Evolutionary conservation across 495 filamentous ascomycete genomes (phyloP).

Genomic region (Penicillium simplicissimum): DNA sequence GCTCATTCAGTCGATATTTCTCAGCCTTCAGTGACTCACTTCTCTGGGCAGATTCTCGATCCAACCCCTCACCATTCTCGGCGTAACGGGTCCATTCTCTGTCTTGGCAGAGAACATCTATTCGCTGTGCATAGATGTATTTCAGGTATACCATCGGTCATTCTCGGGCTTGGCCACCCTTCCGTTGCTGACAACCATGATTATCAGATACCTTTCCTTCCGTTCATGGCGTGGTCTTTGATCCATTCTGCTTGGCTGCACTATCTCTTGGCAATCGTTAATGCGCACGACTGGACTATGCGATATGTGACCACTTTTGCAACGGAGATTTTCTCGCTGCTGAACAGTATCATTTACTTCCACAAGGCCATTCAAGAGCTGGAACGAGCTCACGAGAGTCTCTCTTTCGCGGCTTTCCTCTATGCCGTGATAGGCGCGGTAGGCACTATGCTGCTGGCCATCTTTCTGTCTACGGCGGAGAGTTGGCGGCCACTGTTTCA

Average conservation of each 20-base stretch:
- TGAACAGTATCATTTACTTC: slow-evolving; percentile 76
- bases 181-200: neutral
- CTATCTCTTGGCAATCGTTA: slow-evolving; percentile 67
- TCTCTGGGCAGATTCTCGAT: slow-evolving; percentile 53
- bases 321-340: slow-evolving; percentile 69
- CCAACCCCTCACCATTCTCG: slow-evolving; percentile 71
- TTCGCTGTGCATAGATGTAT: slow-evolving; percentile 54
- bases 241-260: slow-evolving; percentile 74
- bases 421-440: slow-evolving; percentile 69
- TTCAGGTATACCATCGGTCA: slow-evolving; percentile 46
- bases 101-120: slow-evolving; percentile 73
- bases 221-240: slow-evolving; percentile 74
- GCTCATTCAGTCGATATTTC: neutral
- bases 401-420: slow-evolving; percentile 68
- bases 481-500: slow-evolving; percentile 68
- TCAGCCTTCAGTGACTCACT: neutral
- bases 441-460: slow-evolving; percentile 68
- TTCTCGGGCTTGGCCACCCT: neutral
- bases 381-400: slow-evolving; percentile 56
- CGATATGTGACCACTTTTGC: slow-evolving; percentile 72
- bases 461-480: slow-evolving; percentile 64
- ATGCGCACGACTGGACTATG: slow-evolving; percentile 79
- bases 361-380: slow-evolving; percentile 73
- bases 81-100: slow-evolving; percentile 73
- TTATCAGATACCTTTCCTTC: slow-evolving; percentile 61